These are phyloP conservation scores for Avena insularis DNA, from an alignment of 176 grass and related monocot genomes.

Conservation along the genomic window DNA sequence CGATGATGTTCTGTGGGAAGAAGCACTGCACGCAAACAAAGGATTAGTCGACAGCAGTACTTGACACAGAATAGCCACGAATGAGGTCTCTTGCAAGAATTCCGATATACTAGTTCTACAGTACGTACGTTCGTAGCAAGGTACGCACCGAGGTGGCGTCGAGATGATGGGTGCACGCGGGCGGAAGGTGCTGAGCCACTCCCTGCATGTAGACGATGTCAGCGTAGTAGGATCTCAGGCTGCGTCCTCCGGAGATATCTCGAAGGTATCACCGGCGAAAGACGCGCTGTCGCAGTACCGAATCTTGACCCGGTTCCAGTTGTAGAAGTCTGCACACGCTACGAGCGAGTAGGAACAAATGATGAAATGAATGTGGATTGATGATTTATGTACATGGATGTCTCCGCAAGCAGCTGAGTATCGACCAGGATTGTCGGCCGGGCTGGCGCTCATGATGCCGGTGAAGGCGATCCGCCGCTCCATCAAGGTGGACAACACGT, in stretches of 20 bases:
- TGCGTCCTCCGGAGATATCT: slow-evolving; percentile 67
- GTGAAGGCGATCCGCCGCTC: slow-evolving; percentile 62
- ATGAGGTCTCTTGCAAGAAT: too few species aligned
- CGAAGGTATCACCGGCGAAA: slow-evolving; percentile 71
- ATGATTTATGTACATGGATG: too few species aligned
- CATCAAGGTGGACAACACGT: slow-evolving; percentile 39
- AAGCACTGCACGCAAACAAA: slow-evolving; percentile 63
- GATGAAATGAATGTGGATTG: too few species aligned
- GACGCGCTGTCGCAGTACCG: slow-evolving; percentile 91
- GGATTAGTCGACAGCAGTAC: background rate
- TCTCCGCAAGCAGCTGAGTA: background rate
- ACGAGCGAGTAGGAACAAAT: too few species aligned
- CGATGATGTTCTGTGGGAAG: slow-evolving; percentile 77
- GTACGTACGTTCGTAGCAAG: too few species aligned
- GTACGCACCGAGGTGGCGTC: slow-evolving; percentile 64
- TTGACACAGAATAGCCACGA: too few species aligned
- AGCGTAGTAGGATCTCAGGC: slow-evolving; percentile 65
- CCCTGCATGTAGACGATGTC: slow-evolving; percentile 69
- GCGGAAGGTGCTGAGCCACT: slow-evolving; percentile 59
- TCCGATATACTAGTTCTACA: background rate
- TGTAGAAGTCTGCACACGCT: slow-evolving; percentile 65
- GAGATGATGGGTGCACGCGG: slow-evolving; percentile 58
- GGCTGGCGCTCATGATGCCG: slow-evolving; percentile 70
- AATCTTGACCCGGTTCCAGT: slow-evolving; percentile 88
- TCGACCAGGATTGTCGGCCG: slow-evolving; percentile 68